Conservation (phyloP, 495 filamentous ascomycete genomes). For the Lophiostoma macrostomum region DNA sequence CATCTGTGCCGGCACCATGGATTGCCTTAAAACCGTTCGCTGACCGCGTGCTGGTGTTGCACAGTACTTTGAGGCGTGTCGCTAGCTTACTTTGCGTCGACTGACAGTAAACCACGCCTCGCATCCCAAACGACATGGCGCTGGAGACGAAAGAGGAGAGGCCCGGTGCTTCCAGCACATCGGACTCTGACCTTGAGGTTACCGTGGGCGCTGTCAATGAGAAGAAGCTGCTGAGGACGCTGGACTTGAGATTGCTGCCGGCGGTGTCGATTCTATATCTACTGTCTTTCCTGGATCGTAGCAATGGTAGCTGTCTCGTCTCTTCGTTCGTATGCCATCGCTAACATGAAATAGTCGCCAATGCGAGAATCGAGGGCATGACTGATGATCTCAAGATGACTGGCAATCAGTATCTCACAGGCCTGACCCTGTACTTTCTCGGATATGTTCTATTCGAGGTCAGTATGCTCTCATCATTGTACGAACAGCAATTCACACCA, state of each 20-base stretch:
- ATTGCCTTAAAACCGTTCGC: no score
- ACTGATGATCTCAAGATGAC: conserved; percentile 61
- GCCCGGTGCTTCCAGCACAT: neutral
- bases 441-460: conserved; percentile 68
- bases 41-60: no score
- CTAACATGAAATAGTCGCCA: conserved; percentile 45
- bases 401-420: conserved; percentile 69
- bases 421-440: conserved; percentile 71
- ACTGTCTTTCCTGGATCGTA: conserved; percentile 70
- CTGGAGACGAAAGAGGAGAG: conserved; percentile 7
- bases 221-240: conserved; percentile 59
- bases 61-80: no score
- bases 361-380: conserved; percentile 62
- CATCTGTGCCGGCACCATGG: no score
- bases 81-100: no score
- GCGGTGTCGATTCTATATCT: conserved; percentile 67
- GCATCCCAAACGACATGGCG: conserved; percentile 13
- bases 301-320: conserved; percentile 46
- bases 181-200: conserved; percentile 16
- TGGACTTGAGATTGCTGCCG: conserved; percentile 64
- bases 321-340: no score
- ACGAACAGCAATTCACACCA: neutral
- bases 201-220: conserved; percentile 48
- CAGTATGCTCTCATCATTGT: conserved; percentile 15
- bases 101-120: no score